These are phyloP conservation scores for Rhizopogon salebrosus DNA, from an alignment of 768 basidiomycete species.

Conservation along the genomic window DNA sequence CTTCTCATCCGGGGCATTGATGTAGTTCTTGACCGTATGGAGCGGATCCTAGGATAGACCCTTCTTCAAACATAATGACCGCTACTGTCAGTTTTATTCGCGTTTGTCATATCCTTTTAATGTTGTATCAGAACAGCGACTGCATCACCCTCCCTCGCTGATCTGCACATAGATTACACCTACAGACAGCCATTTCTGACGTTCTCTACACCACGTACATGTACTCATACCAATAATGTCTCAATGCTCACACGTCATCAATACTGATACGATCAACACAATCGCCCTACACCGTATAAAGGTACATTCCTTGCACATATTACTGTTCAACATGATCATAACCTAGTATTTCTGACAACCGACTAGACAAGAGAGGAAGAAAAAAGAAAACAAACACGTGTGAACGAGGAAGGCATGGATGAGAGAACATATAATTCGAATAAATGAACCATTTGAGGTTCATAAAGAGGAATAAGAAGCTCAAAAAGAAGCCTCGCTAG, in stretches of 20 bases:
- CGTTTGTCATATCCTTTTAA: background rate
- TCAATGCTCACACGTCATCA: background rate
- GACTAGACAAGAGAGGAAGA: background rate
- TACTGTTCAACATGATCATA: background rate
- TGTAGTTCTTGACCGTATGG: slow-evolving; percentile 61
- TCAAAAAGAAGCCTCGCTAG: slow-evolving; percentile 12
- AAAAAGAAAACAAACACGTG: background rate
- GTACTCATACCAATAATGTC: background rate
- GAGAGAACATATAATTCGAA: slow-evolving; percentile 7
- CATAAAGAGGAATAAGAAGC: slow-evolving; percentile 32
- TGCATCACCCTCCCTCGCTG: background rate
- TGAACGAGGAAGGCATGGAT: background rate
- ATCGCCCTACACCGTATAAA: background rate
- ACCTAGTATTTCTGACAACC: background rate
- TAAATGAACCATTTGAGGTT: slow-evolving; percentile 8
- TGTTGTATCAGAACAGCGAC: background rate
- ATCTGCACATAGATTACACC: background rate
- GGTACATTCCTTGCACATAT: slow-evolving; percentile 1
- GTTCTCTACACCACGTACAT: background rate
- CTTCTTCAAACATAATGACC: background rate
- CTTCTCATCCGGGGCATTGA: slow-evolving; percentile 59
- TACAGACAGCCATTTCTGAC: background rate
- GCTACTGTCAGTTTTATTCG: background rate
- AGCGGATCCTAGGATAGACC: slow-evolving; percentile 37
- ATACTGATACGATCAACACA: background rate